Conservation (phyloP, 148 eudicot species). For the Fagopyrum tataricum region DNA sequence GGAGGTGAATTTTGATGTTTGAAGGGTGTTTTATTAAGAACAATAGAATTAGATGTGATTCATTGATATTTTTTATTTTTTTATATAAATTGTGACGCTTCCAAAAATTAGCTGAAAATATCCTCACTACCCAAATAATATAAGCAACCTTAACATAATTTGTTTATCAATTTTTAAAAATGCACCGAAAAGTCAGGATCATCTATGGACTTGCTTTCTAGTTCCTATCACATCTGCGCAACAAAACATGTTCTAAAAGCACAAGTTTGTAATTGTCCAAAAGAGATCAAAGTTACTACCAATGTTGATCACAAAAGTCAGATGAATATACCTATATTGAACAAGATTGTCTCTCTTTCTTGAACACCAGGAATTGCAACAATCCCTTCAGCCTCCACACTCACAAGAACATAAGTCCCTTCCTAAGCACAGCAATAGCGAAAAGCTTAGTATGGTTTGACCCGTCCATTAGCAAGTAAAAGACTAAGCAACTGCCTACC, state of each 20-base stretch:
- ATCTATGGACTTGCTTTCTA: not conserved
- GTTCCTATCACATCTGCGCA: not conserved
- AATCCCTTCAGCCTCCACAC: constrained; percentile 79
- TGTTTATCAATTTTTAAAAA: not conserved
- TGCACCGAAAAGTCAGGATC: not conserved
- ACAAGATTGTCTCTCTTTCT: constrained; percentile 60
- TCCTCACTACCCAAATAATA: no score
- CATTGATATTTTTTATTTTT: no score
- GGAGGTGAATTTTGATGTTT: no score
- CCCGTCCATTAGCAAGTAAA: not conserved
- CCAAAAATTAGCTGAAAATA: no score
- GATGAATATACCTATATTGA: constrained; percentile 59
- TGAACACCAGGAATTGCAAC: constrained; percentile 64
- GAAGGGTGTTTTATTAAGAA: no score
- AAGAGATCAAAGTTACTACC: not conserved
- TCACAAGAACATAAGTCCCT: constrained; percentile 46
- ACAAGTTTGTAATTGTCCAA: not conserved
- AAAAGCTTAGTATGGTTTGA: not conserved
- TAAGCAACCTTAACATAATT: not conserved
- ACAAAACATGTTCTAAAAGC: not conserved
- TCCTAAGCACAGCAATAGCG: constrained; percentile 28
- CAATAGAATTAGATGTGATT: no score
- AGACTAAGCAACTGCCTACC: constrained; percentile 31
- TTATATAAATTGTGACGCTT: no score
- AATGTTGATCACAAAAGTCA: not conserved